Base-by-base conservation (phyloP, 106 monocot genomes). In the Alisma plantagoaquatica region DNA sequence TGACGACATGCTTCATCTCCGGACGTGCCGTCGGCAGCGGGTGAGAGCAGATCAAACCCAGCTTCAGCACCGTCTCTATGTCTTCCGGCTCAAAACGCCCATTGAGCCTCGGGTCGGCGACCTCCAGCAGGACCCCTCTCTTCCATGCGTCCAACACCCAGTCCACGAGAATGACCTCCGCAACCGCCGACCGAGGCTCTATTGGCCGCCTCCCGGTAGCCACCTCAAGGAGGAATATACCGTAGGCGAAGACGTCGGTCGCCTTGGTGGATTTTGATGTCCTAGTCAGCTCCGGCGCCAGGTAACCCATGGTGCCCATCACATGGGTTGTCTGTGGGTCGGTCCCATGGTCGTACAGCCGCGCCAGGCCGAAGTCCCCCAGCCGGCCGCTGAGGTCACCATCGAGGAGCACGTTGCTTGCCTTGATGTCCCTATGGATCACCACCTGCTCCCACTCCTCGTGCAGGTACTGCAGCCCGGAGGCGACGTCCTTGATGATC, bases 331-430 rank as follows among this genome's bases (percentile, higher is more conserved):
- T 64, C 27, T 43, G 52, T 10, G 53, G 41, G 22, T 28, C 27
- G 18, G 53, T 19, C 12, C 64, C 64, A 22, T 53, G 64, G 27
- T 64, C 53, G 43, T 64, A 64, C 10, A 64, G 23, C n/a, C 64
- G 41, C 6, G 64, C 64, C 2, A 64, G 64, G 29, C 64, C 64
- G 53, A 64, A 64, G n/a, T 64, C 64, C 2, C 64, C 62, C 12
- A 63, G 25, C 20, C 41, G n/a, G n/a, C n/a, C n/a, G n/a, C n/a
- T n/a, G n/a, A n/a, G n/a, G n/a, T n/a, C n/a, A n/a, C n/a, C n/a
- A n/a, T n/a, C n/a, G n/a, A n/a, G n/a, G n/a, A n/a, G n/a, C n/a
- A n/a, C n/a, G n/a, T n/a, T n/a, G n/a, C n/a, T n/a, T n/a, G n/a
- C n/a, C n/a, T n/a, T n/a, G 12, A 38, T 30, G 53, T 64, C 64